Evolutionary conservation across 768 basidiomycete genomes (phyloP), one percentile per base, ranked within the genome.

Genomic region (Kwoniella botswanensis): DNA sequence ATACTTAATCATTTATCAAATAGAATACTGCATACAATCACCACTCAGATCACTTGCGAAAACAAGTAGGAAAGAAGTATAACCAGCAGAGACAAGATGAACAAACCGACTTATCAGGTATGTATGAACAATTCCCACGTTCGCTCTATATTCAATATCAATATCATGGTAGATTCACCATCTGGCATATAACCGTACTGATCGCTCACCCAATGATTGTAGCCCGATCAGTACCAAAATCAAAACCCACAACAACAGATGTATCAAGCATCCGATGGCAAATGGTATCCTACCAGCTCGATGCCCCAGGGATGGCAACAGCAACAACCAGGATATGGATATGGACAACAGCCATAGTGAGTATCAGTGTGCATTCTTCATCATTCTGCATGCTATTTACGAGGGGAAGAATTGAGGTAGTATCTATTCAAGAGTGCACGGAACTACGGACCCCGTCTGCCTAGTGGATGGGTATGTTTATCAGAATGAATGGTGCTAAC

Each of bases 231-330:
- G 22, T 43, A 12, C 43, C 12, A 24, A 71, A 26, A 26, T 63
- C 21, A 26, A 44, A 35, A 59, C 22, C 70, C 41, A 26, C 54
- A 58, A 29, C 73, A 74, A n/a, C 68, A 72, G 56, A 75, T 75
- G 72, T 79, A 79, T 50, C 76, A 74, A 54, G 78, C 78, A 9
- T 71, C 70, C 35, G 77, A 79, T 60, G 78, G 78, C 4, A 71
- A 76, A 52, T 76, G 74, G 74, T 77, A 79, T 59, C 76, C 75
- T n/a, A 67, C 63, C 29, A 53, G 60, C 21, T 58, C 70, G 5
- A 71, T 71, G 70, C 70, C 70, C 2, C 70, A 71, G 50, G 58
- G 58, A 35, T 71, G 70, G 70, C 58, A 68, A 44, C 59, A 63
- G 50, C 67, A 68, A 46, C 53, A 46, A 43, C 46, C 59, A 15